Evolutionary conservation across 2,329 filamentous ascomycete species (phyloP).

Genomic region (Colletotrichum eleusines): DNA sequence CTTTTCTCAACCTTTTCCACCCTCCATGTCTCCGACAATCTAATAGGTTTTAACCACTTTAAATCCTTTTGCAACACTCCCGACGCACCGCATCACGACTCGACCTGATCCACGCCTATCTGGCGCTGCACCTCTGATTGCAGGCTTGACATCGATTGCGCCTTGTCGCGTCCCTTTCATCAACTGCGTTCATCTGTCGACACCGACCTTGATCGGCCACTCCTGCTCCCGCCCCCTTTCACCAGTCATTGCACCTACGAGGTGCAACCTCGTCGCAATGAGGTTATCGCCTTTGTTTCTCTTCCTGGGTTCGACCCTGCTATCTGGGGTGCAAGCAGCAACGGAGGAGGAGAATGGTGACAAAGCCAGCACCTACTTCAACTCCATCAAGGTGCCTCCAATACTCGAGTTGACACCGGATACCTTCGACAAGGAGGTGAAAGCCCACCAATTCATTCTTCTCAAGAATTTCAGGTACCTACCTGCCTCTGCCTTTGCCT

Average conservation of each 20-base stretch:
- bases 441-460: constrained; percentile 64
- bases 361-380: constrained; percentile 68
- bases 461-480: constrained; percentile 78
- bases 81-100: constrained; percentile 31
- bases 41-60: constrained; percentile 33
- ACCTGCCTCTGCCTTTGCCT: constrained; percentile 38
- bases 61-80: constrained; percentile 26
- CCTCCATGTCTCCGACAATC: constrained; percentile 36
- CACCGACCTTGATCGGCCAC: neutral
- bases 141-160: constrained; percentile 29
- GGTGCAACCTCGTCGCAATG: constrained; percentile 52
- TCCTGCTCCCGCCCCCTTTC: neutral
- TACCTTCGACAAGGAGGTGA: constrained; percentile 68
- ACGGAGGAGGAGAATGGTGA: constrained; percentile 50
- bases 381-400: constrained; percentile 74
- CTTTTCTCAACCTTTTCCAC: constrained; percentile 23
- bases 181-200: constrained; percentile 1
- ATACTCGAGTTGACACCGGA: constrained; percentile 70
- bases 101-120: constrained; percentile 28
- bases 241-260: constrained; percentile 19
- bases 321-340: constrained; percentile 56
- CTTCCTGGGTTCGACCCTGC: constrained; percentile 59
- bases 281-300: constrained; percentile 59
- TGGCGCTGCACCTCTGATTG: constrained; percentile 16
- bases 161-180: constrained; percentile 16